Percentiles rank a stretch among this genome's conserved stretches.
These are phyloP conservation scores for Moesziomyces sp. DNA, from an alignment of 1,284 basidiomycete genomes.

Conservation along the genomic window DNA sequence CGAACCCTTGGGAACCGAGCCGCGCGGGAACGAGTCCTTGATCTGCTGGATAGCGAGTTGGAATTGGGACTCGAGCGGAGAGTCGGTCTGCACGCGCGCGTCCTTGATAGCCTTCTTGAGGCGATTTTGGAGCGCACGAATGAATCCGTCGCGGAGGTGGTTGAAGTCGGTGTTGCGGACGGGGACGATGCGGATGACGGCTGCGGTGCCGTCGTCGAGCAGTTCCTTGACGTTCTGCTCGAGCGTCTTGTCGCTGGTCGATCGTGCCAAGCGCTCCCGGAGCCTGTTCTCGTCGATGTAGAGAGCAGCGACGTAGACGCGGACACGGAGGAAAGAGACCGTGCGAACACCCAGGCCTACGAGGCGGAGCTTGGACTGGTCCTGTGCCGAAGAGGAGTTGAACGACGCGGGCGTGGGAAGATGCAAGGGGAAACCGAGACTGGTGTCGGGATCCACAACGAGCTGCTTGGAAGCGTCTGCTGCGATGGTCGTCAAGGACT, in stretches of 20 bases:
- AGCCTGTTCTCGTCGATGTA: constrained; percentile 76
- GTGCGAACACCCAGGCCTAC: constrained; percentile 84
- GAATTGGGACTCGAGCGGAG: constrained; percentile 54
- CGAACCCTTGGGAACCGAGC: constrained; percentile 70
- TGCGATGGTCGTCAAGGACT: constrained; percentile 4
- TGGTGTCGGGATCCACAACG: constrained; percentile 34
- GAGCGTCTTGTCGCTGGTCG: constrained; percentile 6
- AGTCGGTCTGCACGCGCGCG: constrained; percentile 9
- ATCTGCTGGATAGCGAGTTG: constrained; percentile 67
- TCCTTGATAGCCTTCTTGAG: constrained; percentile 71
- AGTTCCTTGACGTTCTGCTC: constrained; percentile 36
- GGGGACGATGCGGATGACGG: constrained; percentile 72
- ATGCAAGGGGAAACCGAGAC: constrained; percentile 38
- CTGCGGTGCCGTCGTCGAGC: constrained; percentile 47
- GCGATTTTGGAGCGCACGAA: constrained; percentile 77
- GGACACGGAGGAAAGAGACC: constrained; percentile 81
- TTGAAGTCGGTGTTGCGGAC: constrained; percentile 81
- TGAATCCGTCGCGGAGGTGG: constrained; percentile 86
- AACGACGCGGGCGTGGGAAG: constrained; percentile 23
- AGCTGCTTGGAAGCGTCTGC: constrained; percentile 16
- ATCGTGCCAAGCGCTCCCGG: neutral
- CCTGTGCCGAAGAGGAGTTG: neutral
- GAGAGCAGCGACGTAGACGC: constrained; percentile 86
- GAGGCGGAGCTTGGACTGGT: constrained; percentile 71
- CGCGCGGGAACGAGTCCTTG: constrained; percentile 70